phyloP scores from a whole-genome alignment of 495 filamentous ascomycete genomes.

The Trichoderma orchidacearum region DNA sequence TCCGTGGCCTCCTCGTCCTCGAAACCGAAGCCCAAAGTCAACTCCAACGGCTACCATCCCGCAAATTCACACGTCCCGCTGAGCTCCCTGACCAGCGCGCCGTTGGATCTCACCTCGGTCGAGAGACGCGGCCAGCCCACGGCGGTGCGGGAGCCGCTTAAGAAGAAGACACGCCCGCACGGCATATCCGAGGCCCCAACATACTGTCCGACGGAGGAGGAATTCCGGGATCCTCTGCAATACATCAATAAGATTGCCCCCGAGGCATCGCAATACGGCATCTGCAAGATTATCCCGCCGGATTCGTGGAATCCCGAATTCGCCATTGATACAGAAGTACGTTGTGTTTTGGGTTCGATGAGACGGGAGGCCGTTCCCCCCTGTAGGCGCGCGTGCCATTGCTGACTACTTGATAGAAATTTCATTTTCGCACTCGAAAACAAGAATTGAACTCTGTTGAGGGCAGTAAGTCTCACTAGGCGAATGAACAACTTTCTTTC shows the following conservation, averaged over 20 bases:
- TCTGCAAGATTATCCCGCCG: slow-evolving; percentile 90
- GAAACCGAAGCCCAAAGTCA: slow-evolving; percentile 26
- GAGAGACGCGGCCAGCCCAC: slow-evolving; percentile 76
- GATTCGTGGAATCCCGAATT: slow-evolving; percentile 89
- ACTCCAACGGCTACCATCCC: slow-evolving; percentile 40
- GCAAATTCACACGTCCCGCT: slow-evolving; percentile 31
- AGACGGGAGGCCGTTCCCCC: neutral
- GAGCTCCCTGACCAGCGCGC: slow-evolving; percentile 37
- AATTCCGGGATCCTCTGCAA: slow-evolving; percentile 85
- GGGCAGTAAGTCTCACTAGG: slow-evolving; percentile 59
- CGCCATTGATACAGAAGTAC: slow-evolving; percentile 95
- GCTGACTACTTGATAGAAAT: slow-evolving; percentile 44
- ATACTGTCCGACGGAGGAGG: slow-evolving; percentile 79
- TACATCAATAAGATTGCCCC: slow-evolving; percentile 83
- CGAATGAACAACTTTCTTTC: slow-evolving; percentile 1
- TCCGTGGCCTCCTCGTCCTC: slow-evolving; percentile 15
- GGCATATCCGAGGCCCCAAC: slow-evolving; percentile 84
- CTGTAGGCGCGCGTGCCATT: slow-evolving; percentile 1
- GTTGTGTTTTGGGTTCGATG: slow-evolving; percentile 12
- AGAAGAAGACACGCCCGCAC: slow-evolving; percentile 63
- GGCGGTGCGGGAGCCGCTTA: slow-evolving; percentile 58
- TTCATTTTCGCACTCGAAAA: slow-evolving; percentile 92
- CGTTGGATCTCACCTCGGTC: slow-evolving; percentile 78
- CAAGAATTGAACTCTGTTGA: slow-evolving; percentile 98
- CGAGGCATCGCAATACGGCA: slow-evolving; percentile 73